phyloP scores from a whole-genome alignment of 139 green algal species.

The Haematococcus lacustris region DNA sequence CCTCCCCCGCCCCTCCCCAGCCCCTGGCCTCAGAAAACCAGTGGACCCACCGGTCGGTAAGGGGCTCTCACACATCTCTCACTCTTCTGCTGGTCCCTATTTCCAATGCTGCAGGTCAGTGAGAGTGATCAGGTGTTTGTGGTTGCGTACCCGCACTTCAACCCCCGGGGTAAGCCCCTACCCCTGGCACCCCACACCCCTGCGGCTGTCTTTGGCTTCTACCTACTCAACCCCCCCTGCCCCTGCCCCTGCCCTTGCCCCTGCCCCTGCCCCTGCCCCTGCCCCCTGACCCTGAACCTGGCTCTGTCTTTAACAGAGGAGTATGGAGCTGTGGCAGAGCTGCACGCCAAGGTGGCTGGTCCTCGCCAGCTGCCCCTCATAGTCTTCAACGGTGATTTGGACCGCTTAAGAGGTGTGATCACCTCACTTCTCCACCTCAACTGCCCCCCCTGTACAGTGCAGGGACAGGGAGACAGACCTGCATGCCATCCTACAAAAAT shows the following conservation, averaged over 20 bases:
- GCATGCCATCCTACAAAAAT: too few relatives aligned
- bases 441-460: too few relatives aligned
- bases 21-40: neutral
- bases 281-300: too few relatives aligned
- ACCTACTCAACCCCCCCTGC: too few relatives aligned
- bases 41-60: neutral
- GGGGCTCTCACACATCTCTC: neutral
- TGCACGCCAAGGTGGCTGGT: slow-evolving; percentile 33
- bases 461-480: too few relatives aligned
- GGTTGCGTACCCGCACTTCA: slow-evolving; percentile 64
- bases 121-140: slow-evolving; percentile 58
- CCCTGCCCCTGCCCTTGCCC: too few relatives aligned
- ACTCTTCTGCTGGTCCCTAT: neutral
- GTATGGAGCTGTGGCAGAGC: slow-evolving; percentile 51
- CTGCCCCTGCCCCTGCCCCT: too few relatives aligned
- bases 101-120: slow-evolving; percentile 20
- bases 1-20: too few relatives aligned
- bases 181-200: neutral
- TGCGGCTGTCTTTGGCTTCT: neutral
- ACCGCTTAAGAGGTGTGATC: slow-evolving; percentile 58
- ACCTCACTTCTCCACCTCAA: too few relatives aligned
- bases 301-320: slow-evolving; percentile 55
- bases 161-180: slow-evolving; percentile 42
- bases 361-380: slow-evolving; percentile 50
- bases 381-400: slow-evolving; percentile 85